Conservation (phyloP, 73 alveolate species). For the Paramecium sexaurelia region DNA sequence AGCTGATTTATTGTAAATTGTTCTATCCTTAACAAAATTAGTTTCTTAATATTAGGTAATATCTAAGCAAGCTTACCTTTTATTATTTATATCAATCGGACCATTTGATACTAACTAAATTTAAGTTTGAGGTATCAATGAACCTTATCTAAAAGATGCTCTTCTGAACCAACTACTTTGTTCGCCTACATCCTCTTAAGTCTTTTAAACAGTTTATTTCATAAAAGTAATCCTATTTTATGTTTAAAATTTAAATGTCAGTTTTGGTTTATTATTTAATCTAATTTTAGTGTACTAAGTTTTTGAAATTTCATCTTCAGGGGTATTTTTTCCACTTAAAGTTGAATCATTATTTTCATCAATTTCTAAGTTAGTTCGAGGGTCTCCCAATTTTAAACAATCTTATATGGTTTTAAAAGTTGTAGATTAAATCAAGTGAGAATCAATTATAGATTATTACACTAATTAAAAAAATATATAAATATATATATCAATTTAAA, state of each 20-base stretch:
- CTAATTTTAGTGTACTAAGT: not conserved
- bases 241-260: not conserved
- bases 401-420: constrained; percentile 53
- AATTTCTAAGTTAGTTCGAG: not conserved
- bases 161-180: not conserved
- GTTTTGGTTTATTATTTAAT: not conserved
- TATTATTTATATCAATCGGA: constrained; percentile 3
- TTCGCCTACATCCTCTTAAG: not conserved
- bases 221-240: not conserved
- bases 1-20: constrained; percentile 27
- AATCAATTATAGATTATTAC: not conserved
- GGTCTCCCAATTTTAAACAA: constrained; percentile 39
- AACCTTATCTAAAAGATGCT: not conserved
- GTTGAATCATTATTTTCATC: constrained; percentile 38
- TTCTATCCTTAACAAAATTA: not conserved
- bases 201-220: not conserved
- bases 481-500: not conserved
- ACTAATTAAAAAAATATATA: not conserved
- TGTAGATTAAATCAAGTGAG: constrained; percentile 42
- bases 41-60: not conserved
- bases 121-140: not conserved
- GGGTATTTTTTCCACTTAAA: constrained; percentile 39
- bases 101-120: not conserved
- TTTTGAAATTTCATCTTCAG: constrained; percentile 41
- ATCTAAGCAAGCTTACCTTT: not conserved